Evolutionary conservation across 1,284 basidiomycete genomes (phyloP).

Genomic region (Trametes versicolor): DNA sequence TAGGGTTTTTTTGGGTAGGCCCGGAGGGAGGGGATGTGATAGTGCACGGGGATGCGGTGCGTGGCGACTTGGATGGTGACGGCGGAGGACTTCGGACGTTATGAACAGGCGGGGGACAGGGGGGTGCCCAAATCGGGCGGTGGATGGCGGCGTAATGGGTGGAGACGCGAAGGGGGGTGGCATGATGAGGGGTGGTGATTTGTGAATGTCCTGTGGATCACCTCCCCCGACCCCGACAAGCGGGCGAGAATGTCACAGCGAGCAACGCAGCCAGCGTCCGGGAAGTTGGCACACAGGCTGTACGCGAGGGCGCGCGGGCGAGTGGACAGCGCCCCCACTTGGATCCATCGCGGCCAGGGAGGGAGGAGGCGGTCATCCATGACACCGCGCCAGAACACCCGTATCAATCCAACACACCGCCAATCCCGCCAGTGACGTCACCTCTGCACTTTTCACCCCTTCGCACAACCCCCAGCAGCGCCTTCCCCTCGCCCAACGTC

Average conservation of each 20-base stretch:
- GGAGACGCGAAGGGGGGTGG: conserved; percentile 31
- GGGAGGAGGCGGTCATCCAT: conserved; percentile 16
- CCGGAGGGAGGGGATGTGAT: conserved; percentile 5
- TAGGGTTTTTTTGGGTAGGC: conserved; percentile 1
- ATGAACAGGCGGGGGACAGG: conserved; percentile 22
- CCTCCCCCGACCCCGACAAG: conserved; percentile 21
- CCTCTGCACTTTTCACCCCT: conserved; percentile 5
- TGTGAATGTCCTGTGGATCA: conserved; percentile 24
- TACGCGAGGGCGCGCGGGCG: not conserved
- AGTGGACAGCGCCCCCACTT: not conserved
- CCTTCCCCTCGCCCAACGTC: conserved; percentile 3
- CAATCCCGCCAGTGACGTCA: conserved; percentile 33
- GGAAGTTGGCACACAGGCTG: not conserved
- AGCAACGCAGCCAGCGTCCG: not conserved
- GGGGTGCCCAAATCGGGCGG: conserved; percentile 20
- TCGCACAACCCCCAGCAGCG: conserved; percentile 3
- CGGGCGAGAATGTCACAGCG: conserved; percentile 12
- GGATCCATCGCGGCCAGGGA: conserved; percentile 1
- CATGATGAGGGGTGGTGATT: conserved; percentile 26
- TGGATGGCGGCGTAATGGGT: conserved; percentile 32
- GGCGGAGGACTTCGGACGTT: conserved; percentile 19
- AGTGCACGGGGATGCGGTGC: conserved; percentile 5
- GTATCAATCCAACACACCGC: conserved; percentile 27
- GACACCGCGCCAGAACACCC: conserved; percentile 16
- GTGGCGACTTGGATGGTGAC: conserved; percentile 13